Evolutionary conservation across 805 yeast genomes (phyloP), one percentile per base, ranked within the genome.

Genomic region (Teunomyces kruisii): DNA sequence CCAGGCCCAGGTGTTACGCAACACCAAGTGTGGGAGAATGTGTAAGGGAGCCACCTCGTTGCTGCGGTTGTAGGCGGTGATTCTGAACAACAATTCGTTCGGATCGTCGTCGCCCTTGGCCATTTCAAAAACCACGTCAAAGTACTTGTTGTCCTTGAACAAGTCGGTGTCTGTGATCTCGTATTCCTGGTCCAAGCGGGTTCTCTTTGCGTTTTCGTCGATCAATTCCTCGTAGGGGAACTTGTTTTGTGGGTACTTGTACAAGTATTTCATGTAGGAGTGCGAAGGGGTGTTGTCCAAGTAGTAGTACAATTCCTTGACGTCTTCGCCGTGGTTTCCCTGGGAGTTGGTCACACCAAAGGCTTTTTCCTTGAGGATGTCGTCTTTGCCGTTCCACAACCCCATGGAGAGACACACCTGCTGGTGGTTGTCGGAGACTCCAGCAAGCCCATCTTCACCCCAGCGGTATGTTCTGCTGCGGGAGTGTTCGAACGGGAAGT

Each of bases 241-340:
- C 66, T 81, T 80, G 31, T 73, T 70, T 53, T 88, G 96, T n/a
- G 97, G 96, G 61, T 90, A 90, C 72, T 91, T 91, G 78, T 90
- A 90, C 47, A 88, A 74, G 55, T 84, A 88, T 71, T 91, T 90
- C 86, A 88, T 86, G 68, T 89, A 90, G 29, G 96, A 84, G 68
- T 90, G 97, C 5, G 96, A 79, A 6, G 97, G 97, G 9, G 95
- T 87, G 67, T 88, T 90, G 68, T 90, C 97, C 49, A 90, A 74
- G 59, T 90, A 89, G 61, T 81, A 90, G 62, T 87, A 87, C 53
- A 83, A 64, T 59, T 87, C 95, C 68, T 90, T 90, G 48, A 88
- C 96, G 63, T 90, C 97, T 62, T 90, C 97, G 45, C 97, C 97
- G 64, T 90, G 97, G 63, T 91, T 91, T 9, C 97, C 97, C 62